Percentiles rank a stretch among this genome's conserved stretches.
phyloP scores from a whole-genome alignment of 225 moss, liverwort and hornwort species.

The Straminergon stramineum region DNA sequence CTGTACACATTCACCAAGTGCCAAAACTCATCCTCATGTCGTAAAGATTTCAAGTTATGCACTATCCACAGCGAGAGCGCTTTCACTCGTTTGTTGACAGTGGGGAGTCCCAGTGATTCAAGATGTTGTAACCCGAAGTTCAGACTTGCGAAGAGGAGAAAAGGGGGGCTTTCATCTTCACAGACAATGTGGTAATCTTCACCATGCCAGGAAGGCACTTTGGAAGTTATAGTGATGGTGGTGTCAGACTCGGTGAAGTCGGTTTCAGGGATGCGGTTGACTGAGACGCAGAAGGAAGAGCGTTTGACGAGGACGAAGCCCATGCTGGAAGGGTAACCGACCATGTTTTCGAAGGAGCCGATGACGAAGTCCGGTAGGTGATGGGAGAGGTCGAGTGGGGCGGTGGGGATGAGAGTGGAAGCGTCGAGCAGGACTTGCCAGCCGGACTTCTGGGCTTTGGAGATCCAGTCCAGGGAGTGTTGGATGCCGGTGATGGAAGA shows the following conservation, averaged over 20 bases:
- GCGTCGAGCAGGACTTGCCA: constrained; percentile 44
- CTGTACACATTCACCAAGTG: constrained; percentile 69
- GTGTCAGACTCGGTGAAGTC: constrained; percentile 17
- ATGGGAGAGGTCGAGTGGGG: constrained; percentile 40
- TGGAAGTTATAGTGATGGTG: constrained; percentile 20
- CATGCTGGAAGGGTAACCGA: constrained; percentile 78
- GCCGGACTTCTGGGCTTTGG: constrained; percentile 32
- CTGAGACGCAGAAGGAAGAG: constrained; percentile 35
- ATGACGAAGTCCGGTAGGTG: constrained; percentile 64
- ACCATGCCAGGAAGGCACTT: constrained; percentile 22
- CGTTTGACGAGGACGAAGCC: constrained; percentile 64
- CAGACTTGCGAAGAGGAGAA: constrained; percentile 58
- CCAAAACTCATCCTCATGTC: constrained; percentile 62
- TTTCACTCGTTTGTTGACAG: constrained; percentile 57
- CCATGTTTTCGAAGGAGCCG: constrained; percentile 65
- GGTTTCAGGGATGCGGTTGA: constrained; percentile 10
- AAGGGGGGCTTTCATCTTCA: constrained; percentile 52
- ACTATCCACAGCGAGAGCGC: constrained; percentile 63
- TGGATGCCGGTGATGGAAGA: constrained; percentile 43
- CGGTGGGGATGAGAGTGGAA: constrained; percentile 53
- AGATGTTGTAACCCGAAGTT: constrained; percentile 63
- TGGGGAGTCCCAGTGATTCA: constrained; percentile 38
- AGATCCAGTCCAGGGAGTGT: constrained; percentile 29
- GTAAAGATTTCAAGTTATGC: constrained; percentile 52
- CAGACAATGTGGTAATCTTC: constrained; percentile 61